A percentile compares a stretch with the other conserved stretches of the same genome.
Evolutionary conservation across 2,329 filamentous ascomycete genomes (phyloP).

Genomic region (Tolypocladium nubicola): DNA sequence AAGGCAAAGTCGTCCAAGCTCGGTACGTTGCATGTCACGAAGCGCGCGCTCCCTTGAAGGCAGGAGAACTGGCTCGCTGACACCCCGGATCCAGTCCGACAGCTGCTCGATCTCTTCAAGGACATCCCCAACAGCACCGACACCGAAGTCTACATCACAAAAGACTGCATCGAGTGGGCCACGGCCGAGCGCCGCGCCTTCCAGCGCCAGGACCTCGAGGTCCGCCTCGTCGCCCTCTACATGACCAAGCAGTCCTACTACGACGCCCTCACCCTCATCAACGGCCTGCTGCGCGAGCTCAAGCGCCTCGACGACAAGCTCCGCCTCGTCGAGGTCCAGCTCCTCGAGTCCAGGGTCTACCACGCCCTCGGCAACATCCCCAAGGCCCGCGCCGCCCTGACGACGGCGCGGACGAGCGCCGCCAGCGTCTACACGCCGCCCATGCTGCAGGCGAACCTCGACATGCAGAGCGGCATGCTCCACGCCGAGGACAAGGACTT

Average conservation of each 20-base stretch:
- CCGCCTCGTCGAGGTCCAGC: slow-evolving; percentile 92
- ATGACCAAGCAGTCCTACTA: slow-evolving; percentile 98
- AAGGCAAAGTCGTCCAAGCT: slow-evolving; percentile 99
- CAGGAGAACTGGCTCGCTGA: not conserved
- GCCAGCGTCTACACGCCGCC: slow-evolving; percentile 97
- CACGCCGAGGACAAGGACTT: slow-evolving; percentile 99
- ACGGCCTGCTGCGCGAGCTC: slow-evolving; percentile 87
- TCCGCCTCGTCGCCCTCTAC: slow-evolving; percentile 82
- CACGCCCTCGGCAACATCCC: slow-evolving; percentile 94
- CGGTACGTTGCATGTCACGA: slow-evolving; percentile 45
- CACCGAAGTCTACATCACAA: slow-evolving; percentile 87
- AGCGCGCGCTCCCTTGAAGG: not conserved
- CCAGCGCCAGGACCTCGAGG: slow-evolving; percentile 95
- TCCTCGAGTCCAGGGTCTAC: slow-evolving; percentile 93
- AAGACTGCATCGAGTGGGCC: slow-evolving; percentile 99
- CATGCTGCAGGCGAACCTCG: slow-evolving; percentile 85
- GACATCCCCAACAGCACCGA: slow-evolving; percentile 91
- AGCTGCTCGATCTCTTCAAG: slow-evolving; percentile 90
- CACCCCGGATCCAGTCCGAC: slow-evolving; percentile 57
- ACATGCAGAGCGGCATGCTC: slow-evolving; percentile 99
- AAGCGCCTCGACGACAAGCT: slow-evolving; percentile 98
- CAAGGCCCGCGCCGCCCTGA: slow-evolving; percentile 90
- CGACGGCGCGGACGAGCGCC: slow-evolving; percentile 86
- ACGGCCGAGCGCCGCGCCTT: slow-evolving; percentile 90
- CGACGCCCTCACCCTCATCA: slow-evolving; percentile 92